These are phyloP conservation scores for Casuarina equisetifolia DNA, from an alignment of 306 rosid genomes.

Conservation along the genomic window DNA sequence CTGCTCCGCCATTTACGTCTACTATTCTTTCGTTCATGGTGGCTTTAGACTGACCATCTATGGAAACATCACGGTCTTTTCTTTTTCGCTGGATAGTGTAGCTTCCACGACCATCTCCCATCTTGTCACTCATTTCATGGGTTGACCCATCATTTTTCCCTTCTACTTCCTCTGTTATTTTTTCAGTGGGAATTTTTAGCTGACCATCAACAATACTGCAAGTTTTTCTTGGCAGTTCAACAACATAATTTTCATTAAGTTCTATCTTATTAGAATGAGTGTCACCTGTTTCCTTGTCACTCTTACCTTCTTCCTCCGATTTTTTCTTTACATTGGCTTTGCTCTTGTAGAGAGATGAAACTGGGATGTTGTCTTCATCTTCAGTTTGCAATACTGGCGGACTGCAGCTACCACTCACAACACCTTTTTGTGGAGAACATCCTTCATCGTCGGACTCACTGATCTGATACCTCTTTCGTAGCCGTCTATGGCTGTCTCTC, in stretches of 20 bases:
- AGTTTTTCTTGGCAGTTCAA: constrained; percentile 25
- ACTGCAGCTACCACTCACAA: constrained; percentile 11
- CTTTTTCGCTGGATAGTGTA: constrained; percentile 24
- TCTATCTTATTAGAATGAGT: constrained; percentile 36
- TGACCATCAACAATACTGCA: constrained; percentile 40
- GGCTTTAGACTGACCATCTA: constrained; percentile 39
- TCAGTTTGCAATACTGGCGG: constrained; percentile 36
- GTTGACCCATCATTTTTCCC: constrained; percentile 30
- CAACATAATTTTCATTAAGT: constrained; percentile 26
- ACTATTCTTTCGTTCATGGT: constrained; percentile 26
- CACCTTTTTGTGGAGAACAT: constrained; percentile 26
- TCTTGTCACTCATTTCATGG: constrained; percentile 35
- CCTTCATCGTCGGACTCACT: constrained; percentile 56
- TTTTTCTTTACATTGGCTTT: constrained; percentile 30
- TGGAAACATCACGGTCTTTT: constrained; percentile 26
- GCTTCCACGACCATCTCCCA: constrained; percentile 29
- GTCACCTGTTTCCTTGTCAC: constrained; percentile 31
- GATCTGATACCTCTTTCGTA: constrained; percentile 52
- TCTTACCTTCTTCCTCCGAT: constrained; percentile 36
- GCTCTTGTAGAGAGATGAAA: constrained; percentile 47
- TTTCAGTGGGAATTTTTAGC: constrained; percentile 8
- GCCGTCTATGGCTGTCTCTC: constrained; percentile 38
- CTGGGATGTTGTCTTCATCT: constrained; percentile 46
- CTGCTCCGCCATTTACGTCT: constrained; percentile 34
- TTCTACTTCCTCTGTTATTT: constrained; percentile 31